Base-by-base conservation (phyloP, 1,284 basidiomycete genomes). In the Apiotrichum sp. region DNA sequence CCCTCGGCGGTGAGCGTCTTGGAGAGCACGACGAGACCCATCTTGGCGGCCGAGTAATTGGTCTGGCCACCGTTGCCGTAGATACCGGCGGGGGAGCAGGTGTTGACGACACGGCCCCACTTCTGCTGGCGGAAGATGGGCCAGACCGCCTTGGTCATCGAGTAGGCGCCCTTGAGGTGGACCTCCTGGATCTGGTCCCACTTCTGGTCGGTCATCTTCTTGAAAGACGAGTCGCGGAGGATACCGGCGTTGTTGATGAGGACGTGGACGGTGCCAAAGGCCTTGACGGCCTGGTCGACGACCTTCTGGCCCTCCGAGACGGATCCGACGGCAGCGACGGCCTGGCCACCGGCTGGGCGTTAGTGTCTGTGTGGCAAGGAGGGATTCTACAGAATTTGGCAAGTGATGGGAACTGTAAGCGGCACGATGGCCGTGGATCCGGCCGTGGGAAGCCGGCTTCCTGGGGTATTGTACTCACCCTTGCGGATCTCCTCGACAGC, bases 221-320 rank as follows among this genome's bases (percentile, higher is more conserved):
- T 91, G 81, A 93, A 90, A 34, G 79, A 74, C 68, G 79, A 80
- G 72, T 82, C 81, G 39, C 79, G 84, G 50, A 98, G 79, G 65
- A 98, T 93, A 54, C 96, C 95, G 48, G 96, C 96, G 78, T 98
- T 99, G 81, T 98, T 98, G 71, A 98, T 87, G 49, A 95, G 82
- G 61, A 84, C 73, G 86, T 89, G 63, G 81, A 96, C 81, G 2
- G 80, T 80, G 1, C 93, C 93, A 76, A 93, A 98, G 31, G 85
- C 83, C 68, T 93, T 85, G 40, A 97, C 76, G 32, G 93, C 93
- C 78, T 92, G 83, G 53, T 77, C 73, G 64, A 98, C 87, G 60
- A 95, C 86, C 55, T 89, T 86, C 43, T 81, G 83, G 14, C 95
- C 96, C 64, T 98, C 91, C 7, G 87, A 85, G 50, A 89, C 95